These are phyloP conservation scores for Diddensiella caesifluorescens DNA, from an alignment of 805 yeast genomes.

Conservation along the genomic window DNA sequence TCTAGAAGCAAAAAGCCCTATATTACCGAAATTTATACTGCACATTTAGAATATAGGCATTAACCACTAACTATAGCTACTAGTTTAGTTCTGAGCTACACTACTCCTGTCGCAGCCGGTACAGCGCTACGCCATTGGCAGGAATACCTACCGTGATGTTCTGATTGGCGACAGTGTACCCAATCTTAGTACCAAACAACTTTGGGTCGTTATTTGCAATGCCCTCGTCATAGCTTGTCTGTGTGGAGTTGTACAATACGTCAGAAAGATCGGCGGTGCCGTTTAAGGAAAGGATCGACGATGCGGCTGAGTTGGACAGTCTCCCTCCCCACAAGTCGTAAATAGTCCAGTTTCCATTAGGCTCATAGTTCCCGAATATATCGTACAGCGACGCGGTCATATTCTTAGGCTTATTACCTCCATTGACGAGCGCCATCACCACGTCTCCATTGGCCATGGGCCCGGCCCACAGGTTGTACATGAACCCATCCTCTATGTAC, in stretches of 20 bases:
- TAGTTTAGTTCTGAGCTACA: no score
- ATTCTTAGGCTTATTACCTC: constrained; percentile 7
- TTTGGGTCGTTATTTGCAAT: constrained; percentile 3
- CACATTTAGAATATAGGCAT: no score
- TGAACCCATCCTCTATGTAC: no score
- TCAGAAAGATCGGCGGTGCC: constrained; percentile 1
- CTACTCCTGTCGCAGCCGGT: no score
- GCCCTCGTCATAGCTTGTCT: constrained; percentile 2
- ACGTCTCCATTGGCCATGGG: constrained; percentile 14
- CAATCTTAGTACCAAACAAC: constrained; percentile 8
- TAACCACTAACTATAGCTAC: no score
- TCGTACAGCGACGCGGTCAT: constrained; percentile 15
- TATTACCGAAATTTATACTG: no score
- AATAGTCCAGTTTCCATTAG: constrained; percentile 19
- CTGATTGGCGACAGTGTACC: background rate
- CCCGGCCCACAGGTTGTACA: constrained; percentile 17
- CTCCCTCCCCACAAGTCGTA: constrained; percentile 17
- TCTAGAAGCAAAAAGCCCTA: no score
- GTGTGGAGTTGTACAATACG: constrained; percentile 6
- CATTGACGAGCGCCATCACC: constrained; percentile 17
- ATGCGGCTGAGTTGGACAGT: background rate
- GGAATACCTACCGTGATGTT: constrained; percentile 2
- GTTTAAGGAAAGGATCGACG: background rate
- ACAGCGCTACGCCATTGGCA: constrained; percentile 5
- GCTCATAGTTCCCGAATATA: constrained; percentile 12